phyloP scores from a whole-genome alignment of 495 filamentous ascomycete species.

The Stereocaulon alpinum region DNA sequence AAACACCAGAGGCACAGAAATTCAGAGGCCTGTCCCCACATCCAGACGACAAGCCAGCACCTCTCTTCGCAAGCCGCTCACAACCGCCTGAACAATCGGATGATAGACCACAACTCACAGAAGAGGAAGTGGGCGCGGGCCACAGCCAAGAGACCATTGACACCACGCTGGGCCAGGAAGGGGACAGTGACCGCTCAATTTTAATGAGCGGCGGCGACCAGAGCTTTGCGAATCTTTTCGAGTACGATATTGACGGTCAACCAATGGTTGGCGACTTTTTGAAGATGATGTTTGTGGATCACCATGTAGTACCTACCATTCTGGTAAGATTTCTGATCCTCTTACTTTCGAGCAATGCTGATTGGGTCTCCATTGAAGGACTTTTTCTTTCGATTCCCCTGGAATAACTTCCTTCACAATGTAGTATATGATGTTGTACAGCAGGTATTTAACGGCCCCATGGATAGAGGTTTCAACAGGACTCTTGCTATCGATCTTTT shows the following conservation, averaged over 20 bases:
- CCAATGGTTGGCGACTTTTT: slow-evolving; percentile 95
- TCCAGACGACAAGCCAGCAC: slow-evolving; percentile 58
- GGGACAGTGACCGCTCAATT: slow-evolving; percentile 24
- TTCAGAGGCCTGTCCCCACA: slow-evolving; percentile 37
- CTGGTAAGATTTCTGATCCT: slow-evolving; percentile 46
- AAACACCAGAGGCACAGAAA: slow-evolving; percentile 12
- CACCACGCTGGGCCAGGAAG: slow-evolving; percentile 23
- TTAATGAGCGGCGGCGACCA: slow-evolving; percentile 26
- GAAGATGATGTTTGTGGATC: slow-evolving; percentile 94
- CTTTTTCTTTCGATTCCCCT: slow-evolving; percentile 98
- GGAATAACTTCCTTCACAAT: slow-evolving; percentile 99
- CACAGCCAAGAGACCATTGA: slow-evolving; percentile 24
- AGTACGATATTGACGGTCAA: slow-evolving; percentile 55
- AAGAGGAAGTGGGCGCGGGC: slow-evolving; percentile 21
- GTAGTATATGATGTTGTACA: slow-evolving; percentile 99
- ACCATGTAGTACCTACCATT: slow-evolving; percentile 91
- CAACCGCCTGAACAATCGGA: slow-evolving; percentile 23
- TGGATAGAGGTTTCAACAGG: slow-evolving; percentile 92
- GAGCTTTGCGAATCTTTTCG: slow-evolving; percentile 37
- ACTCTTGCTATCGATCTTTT: slow-evolving; percentile 90
- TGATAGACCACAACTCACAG: slow-evolving; percentile 14
- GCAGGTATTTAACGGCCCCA: slow-evolving; percentile 97
- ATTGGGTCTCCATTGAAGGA: slow-evolving; percentile 38
- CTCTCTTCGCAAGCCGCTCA: slow-evolving; percentile 42
- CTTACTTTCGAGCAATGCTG: slow-evolving; percentile 4